phyloP scores from a whole-genome alignment of 345 rosid species.

The Citrus sp. region DNA sequence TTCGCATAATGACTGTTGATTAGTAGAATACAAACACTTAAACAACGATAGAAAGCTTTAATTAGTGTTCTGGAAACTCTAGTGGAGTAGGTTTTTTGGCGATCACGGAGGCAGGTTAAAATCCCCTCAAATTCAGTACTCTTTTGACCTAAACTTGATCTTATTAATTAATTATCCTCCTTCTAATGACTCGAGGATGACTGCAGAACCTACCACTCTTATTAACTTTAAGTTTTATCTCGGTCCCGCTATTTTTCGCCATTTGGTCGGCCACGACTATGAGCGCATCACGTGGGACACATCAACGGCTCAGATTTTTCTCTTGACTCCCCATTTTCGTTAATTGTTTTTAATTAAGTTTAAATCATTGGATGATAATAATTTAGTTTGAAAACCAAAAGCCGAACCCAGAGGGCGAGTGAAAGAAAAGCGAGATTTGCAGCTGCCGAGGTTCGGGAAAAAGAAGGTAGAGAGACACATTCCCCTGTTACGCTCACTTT shows the following conservation, averaged over 20 bases:
- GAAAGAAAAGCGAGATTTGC: neutral
- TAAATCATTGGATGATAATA: slow-evolving; percentile 28
- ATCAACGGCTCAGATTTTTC: slow-evolving; percentile 29
- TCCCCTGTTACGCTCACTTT: too few relatives aligned
- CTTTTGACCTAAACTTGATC: slow-evolving; percentile 19
- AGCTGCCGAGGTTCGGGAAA: slow-evolving; percentile 16
- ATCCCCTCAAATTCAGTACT: slow-evolving; percentile 21
- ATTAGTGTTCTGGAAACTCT: neutral
- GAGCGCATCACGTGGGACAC: slow-evolving; percentile 22
- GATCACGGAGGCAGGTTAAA: neutral
- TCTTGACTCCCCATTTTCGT: neutral
- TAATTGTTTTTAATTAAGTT: neutral
- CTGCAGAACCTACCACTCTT: neutral
- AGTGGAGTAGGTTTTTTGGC: slow-evolving; percentile 4
- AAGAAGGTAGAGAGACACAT: neutral
- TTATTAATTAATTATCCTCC: neutral
- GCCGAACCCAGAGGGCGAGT: neutral
- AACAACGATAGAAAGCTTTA: neutral
- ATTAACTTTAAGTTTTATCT: too few relatives aligned
- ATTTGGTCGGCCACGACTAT: slow-evolving; percentile 15
- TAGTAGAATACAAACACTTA: neutral
- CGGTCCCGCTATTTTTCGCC: slow-evolving; percentile 5
- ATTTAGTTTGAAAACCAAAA: neutral
- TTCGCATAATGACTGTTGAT: neutral
- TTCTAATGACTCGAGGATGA: neutral